These are phyloP conservation scores for Terfezia claveryi DNA, from an alignment of 495 filamentous ascomycete genomes.

Conservation along the genomic window DNA sequence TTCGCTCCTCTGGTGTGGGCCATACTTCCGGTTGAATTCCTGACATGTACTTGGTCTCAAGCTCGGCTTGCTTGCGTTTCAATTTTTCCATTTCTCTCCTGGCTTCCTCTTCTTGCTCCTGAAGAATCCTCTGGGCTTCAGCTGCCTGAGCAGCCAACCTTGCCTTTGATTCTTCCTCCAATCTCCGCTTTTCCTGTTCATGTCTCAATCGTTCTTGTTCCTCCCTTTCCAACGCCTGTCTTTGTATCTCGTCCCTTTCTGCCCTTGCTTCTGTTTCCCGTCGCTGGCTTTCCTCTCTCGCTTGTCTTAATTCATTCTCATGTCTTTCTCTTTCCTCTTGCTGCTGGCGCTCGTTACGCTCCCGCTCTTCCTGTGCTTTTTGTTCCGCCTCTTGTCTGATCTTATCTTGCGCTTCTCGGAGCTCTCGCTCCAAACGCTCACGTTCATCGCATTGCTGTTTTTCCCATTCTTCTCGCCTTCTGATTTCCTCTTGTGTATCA, in stretches of 20 bases:
- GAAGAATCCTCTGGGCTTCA: background rate
- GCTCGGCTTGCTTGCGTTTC: background rate
- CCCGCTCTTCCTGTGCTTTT: background rate
- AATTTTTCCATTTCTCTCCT: background rate
- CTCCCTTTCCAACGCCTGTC: background rate
- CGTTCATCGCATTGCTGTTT: too few species aligned
- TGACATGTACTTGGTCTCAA: background rate
- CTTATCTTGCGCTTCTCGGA: too few species aligned
- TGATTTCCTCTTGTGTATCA: too few species aligned
- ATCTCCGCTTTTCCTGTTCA: background rate
- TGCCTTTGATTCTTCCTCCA: background rate
- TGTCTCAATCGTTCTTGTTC: background rate
- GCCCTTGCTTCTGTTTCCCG: background rate
- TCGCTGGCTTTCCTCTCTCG: background rate
- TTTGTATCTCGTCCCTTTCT: background rate
- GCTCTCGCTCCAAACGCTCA: too few species aligned
- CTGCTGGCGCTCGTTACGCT: background rate
- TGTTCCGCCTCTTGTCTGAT: background rate
- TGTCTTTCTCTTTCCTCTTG: background rate
- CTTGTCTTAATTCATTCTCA: background rate
- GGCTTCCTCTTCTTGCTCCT: background rate
- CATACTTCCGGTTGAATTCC: constrained; percentile 2
- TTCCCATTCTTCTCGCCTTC: too few species aligned
- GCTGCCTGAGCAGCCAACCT: background rate
- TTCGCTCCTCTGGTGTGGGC: constrained; percentile 2